phyloP scores from a whole-genome alignment of 805 yeast species.

The Pichia eremophila region DNA sequence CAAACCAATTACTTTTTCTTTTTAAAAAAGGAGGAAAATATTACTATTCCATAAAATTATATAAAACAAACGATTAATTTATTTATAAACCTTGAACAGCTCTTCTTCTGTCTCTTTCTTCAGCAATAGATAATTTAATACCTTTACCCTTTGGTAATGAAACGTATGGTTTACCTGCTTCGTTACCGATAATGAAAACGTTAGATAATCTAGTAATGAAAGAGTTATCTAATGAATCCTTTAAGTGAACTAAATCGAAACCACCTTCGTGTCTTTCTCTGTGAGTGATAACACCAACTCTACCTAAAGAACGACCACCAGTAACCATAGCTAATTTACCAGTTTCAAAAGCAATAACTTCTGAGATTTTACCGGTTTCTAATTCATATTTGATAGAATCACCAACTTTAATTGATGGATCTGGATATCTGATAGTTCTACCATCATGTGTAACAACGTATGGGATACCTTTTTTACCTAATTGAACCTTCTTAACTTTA shows the following conservation, averaged over 20 bases:
- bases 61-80: slow-evolving; percentile 1
- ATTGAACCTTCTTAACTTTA: slow-evolving; percentile 95
- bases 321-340: slow-evolving; percentile 89
- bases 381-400: slow-evolving; percentile 97
- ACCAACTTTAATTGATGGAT: slow-evolving; percentile 92
- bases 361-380: slow-evolving; percentile 89
- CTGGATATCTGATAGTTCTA: slow-evolving; percentile 99
- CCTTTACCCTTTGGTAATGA: slow-evolving; percentile 99
- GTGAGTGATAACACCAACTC: slow-evolving; percentile 93
- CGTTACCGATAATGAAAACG: slow-evolving; percentile 86
- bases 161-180: slow-evolving; percentile 88
- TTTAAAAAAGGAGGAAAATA: slow-evolving; percentile 3
- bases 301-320: slow-evolving; percentile 98
- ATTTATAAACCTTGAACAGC: slow-evolving; percentile 57
- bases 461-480: slow-evolving; percentile 98
- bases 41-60: slow-evolving; percentile 3
- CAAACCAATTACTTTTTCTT: too few species aligned
- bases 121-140: slow-evolving; percentile 90
- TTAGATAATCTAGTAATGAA: slow-evolving; percentile 90
- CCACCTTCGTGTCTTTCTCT: slow-evolving; percentile 98
- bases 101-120: slow-evolving; percentile 98
- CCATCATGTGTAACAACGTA: slow-evolving; percentile 99
- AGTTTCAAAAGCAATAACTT: slow-evolving; percentile 84
- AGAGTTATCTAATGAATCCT: slow-evolving; percentile 89
- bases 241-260: slow-evolving; percentile 93